Conservation (phyloP, 176 grass and related monocot species). For the Pharus latifolius region DNA sequence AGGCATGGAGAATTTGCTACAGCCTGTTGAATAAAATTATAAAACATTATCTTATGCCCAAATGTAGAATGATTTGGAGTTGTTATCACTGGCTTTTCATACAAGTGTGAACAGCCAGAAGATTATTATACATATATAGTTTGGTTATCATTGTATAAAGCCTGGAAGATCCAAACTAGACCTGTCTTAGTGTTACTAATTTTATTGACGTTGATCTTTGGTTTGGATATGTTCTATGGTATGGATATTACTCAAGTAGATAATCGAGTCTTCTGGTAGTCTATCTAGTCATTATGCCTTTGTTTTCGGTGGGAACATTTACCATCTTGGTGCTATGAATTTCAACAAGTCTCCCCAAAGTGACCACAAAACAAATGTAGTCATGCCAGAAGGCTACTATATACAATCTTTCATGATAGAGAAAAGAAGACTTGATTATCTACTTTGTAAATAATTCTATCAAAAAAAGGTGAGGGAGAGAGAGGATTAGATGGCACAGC, state of each 20-base stretch:
- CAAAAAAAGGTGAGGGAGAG: too few species aligned
- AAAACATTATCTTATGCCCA: neutral
- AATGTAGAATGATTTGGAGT: neutral
- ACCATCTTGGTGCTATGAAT: neutral
- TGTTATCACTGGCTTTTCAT: too few species aligned
- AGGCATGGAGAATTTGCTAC: too few species aligned
- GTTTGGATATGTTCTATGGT: neutral
- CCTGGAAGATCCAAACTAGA: neutral
- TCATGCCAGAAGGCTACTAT: too few species aligned
- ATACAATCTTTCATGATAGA: too few species aligned
- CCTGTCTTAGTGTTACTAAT: too few species aligned
- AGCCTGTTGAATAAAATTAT: too few species aligned
- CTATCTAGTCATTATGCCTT: neutral
- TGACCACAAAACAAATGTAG: neutral
- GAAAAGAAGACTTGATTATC: too few species aligned
- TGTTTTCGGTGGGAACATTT: neutral
- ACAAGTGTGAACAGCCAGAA: too few species aligned
- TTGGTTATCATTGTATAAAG: neutral
- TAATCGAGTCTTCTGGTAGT: neutral
- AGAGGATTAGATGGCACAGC: too few species aligned
- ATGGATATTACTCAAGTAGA: neutral
- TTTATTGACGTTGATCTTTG: neutral
- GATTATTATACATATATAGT: too few species aligned
- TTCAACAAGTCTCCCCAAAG: neutral
- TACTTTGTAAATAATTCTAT: too few species aligned